Conservation (phyloP, 495 filamentous ascomycete species). For the Aspergillus incahuasiensis region DNA sequence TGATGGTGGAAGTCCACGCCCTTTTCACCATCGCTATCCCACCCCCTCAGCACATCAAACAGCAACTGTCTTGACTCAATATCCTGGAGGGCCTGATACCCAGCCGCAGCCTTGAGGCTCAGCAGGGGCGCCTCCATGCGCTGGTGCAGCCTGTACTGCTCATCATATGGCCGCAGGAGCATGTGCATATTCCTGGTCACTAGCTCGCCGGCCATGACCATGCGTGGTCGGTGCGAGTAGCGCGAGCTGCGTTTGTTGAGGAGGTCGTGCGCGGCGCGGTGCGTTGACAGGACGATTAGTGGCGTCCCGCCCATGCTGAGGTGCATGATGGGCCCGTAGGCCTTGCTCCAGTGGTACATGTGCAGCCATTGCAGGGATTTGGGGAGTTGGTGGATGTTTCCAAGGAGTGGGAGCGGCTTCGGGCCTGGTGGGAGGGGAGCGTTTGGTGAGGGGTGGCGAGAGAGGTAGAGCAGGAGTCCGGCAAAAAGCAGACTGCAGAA, state of each 20-base stretch:
- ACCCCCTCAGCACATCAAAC: conserved; percentile 11
- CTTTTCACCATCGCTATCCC: background rate
- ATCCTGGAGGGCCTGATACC: conserved; percentile 36
- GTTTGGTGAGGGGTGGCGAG: background rate
- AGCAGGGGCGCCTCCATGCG: conserved; percentile 29
- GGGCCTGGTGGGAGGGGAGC: conserved; percentile 21
- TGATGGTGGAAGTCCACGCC: conserved; percentile 15
- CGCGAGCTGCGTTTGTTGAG: conserved; percentile 19
- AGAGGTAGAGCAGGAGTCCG: conserved; percentile 1
- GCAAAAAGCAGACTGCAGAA: background rate
- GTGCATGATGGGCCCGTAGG: conserved; percentile 26
- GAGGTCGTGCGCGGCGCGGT: conserved; percentile 16
- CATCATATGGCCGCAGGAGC: conserved; percentile 38
- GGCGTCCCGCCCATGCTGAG: conserved; percentile 12
- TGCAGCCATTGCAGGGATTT: conserved; percentile 12
- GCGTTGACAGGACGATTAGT: conserved; percentile 16
- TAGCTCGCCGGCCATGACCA: conserved; percentile 19
- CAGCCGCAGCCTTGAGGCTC: conserved; percentile 29
- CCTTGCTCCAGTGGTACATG: conserved; percentile 22
- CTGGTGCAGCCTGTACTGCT: conserved; percentile 35
- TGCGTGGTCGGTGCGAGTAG: conserved; percentile 22
- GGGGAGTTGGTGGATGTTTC: conserved; percentile 24
- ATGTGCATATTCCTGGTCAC: conserved; percentile 31
- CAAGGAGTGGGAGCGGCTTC: conserved; percentile 30
- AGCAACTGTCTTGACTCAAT: conserved; percentile 29